Conservation (phyloP, 495 filamentous ascomycete species). For the Neurospora sp. region DNA sequence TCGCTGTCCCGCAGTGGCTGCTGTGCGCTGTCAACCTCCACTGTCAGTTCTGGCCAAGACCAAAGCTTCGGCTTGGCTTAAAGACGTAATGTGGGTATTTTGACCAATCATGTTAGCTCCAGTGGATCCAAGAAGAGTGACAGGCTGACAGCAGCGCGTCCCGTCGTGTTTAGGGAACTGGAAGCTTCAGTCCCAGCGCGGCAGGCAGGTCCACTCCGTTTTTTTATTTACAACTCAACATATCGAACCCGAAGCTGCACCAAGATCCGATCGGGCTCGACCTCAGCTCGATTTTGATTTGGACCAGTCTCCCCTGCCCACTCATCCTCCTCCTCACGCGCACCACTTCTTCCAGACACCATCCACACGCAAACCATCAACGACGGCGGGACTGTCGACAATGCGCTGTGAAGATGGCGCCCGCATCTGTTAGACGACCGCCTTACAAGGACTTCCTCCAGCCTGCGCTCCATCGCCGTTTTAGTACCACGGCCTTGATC, state of each 20-base stretch:
- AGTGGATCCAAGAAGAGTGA: not conserved
- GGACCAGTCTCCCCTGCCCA: not conserved
- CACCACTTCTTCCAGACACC: not conserved
- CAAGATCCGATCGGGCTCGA: not conserved
- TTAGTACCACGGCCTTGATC: slow-evolving; percentile 61
- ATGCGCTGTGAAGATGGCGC: slow-evolving; percentile 35
- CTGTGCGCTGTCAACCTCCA: not conserved
- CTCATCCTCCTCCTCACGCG: not conserved
- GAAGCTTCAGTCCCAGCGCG: not conserved
- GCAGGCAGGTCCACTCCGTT: not conserved
- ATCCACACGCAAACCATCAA: not conserved
- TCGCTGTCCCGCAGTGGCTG: not conserved
- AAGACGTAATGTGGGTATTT: not conserved
- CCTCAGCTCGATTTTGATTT: not conserved
- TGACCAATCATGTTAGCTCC: not conserved
- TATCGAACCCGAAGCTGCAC: not conserved
- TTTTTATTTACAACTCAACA: slow-evolving; percentile 1
- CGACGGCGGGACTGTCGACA: slow-evolving; percentile 5
- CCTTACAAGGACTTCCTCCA: slow-evolving; percentile 84
- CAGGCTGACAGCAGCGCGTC: not conserved
- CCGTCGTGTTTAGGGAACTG: not conserved
- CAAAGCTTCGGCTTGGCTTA: not conserved
- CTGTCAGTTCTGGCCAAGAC: not conserved
- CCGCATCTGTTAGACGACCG: slow-evolving; percentile 30
- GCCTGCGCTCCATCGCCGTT: slow-evolving; percentile 77